Evolutionary conservation across 352 stramenopile species (phyloP).

Genomic region (Phytophthora macrochlamydospora): DNA sequence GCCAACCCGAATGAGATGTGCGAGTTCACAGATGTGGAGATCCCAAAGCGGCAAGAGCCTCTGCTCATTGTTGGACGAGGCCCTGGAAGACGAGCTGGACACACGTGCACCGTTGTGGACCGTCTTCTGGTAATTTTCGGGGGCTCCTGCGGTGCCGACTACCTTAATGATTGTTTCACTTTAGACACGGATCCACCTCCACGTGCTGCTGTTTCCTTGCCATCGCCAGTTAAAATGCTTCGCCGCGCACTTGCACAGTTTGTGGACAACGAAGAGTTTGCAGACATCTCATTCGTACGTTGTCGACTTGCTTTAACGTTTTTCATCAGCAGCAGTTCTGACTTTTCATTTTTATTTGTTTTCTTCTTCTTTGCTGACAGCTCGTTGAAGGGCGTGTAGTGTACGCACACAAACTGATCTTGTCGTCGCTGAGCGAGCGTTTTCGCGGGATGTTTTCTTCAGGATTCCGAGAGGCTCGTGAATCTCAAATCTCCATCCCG

Average conservation of each 20-base stretch:
- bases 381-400: conserved; percentile 93
- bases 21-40: conserved; percentile 35
- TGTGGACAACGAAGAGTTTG: conserved; percentile 94
- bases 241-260: conserved; percentile 87
- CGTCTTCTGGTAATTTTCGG: conserved; percentile 95
- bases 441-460: conserved; percentile 96
- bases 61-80: conserved; percentile 88
- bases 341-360: not conserved
- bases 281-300: conserved; percentile 94
- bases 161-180: conserved; percentile 95
- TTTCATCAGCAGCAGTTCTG: conserved; percentile 1
- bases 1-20: conserved; percentile 76
- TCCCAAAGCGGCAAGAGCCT: conserved; percentile 45
- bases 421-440: conserved; percentile 92
- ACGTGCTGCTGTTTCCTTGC: conserved; percentile 77
- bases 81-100: conserved; percentile 90
- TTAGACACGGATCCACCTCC: conserved; percentile 94
- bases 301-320: conserved; percentile 4
- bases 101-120: conserved; percentile 94
- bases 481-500: conserved; percentile 88
- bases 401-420: conserved; percentile 94
- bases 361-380: conserved; percentile 20
- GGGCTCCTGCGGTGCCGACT: conserved; percentile 92
- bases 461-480: conserved; percentile 88
- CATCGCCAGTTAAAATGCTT: conserved; percentile 66